Evolutionary conservation across 1,139 yeast species (phyloP).

Genomic region (Nakaseomyces bracarensis): DNA sequence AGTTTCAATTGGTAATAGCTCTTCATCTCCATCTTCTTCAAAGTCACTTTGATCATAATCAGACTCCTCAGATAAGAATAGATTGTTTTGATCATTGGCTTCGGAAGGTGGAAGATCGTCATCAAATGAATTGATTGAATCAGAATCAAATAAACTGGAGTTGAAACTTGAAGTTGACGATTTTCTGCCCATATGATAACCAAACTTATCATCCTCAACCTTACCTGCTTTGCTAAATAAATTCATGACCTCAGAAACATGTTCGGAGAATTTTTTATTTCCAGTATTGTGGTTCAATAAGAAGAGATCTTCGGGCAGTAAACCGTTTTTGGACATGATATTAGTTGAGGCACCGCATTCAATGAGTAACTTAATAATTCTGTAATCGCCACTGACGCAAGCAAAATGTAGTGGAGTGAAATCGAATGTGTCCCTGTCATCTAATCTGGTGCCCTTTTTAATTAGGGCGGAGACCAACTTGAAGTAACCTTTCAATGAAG

Average conservation of each 20-base stretch:
- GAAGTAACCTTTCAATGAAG: slow-evolving; percentile 61
- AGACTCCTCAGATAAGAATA: slow-evolving; percentile 19
- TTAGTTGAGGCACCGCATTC: slow-evolving; percentile 57
- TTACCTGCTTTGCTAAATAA: background rate
- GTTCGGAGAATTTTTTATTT: background rate
- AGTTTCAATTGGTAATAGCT: slow-evolving; percentile 17
- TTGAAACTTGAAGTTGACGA: slow-evolving; percentile 40
- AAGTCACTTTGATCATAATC: slow-evolving; percentile 25
- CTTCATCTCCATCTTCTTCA: slow-evolving; percentile 32
- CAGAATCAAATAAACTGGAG: slow-evolving; percentile 50
- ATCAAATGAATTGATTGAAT: slow-evolving; percentile 19
- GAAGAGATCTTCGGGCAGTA: slow-evolving; percentile 40
- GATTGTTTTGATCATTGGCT: background rate
- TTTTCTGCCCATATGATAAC: slow-evolving; percentile 10
- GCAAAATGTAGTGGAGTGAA: slow-evolving; percentile 80
- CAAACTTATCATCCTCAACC: slow-evolving; percentile 5
- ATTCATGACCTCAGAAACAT: background rate
- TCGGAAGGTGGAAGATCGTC: background rate
- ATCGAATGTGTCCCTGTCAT: slow-evolving; percentile 66
- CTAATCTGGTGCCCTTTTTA: slow-evolving; percentile 70
- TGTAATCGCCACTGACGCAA: slow-evolving; percentile 59
- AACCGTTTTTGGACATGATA: slow-evolving; percentile 49
- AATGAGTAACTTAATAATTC: slow-evolving; percentile 36
- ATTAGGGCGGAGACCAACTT: slow-evolving; percentile 54
- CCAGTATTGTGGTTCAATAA: slow-evolving; percentile 33